phyloP scores from a whole-genome alignment of 179 eudicot genomes.

The Pouteria campechiana region DNA sequence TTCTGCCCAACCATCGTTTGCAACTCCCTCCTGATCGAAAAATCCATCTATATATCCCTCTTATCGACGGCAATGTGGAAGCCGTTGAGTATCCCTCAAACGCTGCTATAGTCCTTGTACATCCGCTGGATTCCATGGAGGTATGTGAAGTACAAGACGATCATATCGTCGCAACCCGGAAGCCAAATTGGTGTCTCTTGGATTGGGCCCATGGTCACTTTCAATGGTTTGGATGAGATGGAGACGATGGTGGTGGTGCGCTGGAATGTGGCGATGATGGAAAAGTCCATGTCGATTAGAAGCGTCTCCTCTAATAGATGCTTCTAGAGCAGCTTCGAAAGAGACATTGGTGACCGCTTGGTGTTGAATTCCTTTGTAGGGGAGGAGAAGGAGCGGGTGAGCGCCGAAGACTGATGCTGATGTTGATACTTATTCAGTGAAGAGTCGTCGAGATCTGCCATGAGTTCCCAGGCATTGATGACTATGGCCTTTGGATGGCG shows the following conservation, averaged over 20 bases:
- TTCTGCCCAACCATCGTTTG: constrained; percentile 40
- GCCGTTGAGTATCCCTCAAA: constrained; percentile 50
- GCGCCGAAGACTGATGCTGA: constrained; percentile 8
- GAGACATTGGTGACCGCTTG: constrained; percentile 2
- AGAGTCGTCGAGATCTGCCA: constrained; percentile 83
- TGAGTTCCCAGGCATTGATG: constrained; percentile 98
- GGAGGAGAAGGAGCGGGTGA: constrained; percentile 1
- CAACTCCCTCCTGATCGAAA: constrained; percentile 47
- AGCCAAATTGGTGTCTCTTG: constrained; percentile 37
- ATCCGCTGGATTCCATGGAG: constrained; percentile 64
- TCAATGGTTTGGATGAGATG: no score
- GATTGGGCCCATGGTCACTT: no score
- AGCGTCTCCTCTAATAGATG: constrained; percentile 83
- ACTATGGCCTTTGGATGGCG: constrained; percentile 1
- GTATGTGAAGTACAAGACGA: constrained; percentile 71
- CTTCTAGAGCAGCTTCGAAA: constrained; percentile 80
- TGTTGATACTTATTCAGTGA: constrained; percentile 15
- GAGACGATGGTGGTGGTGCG: no score
- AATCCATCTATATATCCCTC: constrained; percentile 77
- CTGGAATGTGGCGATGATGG: constrained; percentile 51
- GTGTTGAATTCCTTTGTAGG: constrained; percentile 13
- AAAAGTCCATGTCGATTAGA: constrained; percentile 65
- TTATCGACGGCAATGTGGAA: constrained; percentile 62
- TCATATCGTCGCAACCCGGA: constrained; percentile 63
- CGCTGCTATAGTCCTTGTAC: constrained; percentile 56